These are phyloP conservation scores for Breviolum minutum DNA, from an alignment of 73 alveolate genomes.

Conservation along the genomic window DNA sequence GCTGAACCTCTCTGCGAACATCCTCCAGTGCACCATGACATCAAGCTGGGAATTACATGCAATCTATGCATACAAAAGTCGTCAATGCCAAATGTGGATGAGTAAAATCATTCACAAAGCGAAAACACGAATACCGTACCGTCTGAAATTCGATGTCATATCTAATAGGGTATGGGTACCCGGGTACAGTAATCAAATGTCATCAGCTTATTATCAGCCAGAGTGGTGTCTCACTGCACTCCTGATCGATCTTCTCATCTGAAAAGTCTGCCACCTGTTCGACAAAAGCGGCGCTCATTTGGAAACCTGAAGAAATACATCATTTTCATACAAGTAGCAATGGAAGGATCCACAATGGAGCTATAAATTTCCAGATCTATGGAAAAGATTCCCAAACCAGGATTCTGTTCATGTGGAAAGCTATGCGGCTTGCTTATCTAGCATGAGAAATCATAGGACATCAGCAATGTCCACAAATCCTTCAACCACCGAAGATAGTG, in stretches of 20 bases:
- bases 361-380: no score
- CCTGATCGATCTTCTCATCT: constrained; percentile 65
- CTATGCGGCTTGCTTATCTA: no score
- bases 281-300: neutral
- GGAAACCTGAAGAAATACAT: neutral
- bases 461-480: no score
- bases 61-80: no score
- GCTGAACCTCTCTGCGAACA: neutral
- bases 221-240: neutral
- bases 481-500: no score
- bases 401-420: no score
- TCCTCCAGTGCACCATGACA: neutral
- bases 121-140: no score
- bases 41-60: no score
- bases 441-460: no score
- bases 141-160: neutral
- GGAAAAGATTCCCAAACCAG: no score
- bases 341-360: neutral
- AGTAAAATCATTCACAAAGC: no score
- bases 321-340: neutral
- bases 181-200: neutral
- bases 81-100: no score
- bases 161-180: neutral
- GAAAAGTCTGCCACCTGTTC: constrained; percentile 55
- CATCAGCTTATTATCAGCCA: neutral